Evolutionary conservation across 2,329 filamentous ascomycete genomes (phyloP), one percentile per base, ranked within the genome.

Genomic region (Juglanconis oblonga): DNA sequence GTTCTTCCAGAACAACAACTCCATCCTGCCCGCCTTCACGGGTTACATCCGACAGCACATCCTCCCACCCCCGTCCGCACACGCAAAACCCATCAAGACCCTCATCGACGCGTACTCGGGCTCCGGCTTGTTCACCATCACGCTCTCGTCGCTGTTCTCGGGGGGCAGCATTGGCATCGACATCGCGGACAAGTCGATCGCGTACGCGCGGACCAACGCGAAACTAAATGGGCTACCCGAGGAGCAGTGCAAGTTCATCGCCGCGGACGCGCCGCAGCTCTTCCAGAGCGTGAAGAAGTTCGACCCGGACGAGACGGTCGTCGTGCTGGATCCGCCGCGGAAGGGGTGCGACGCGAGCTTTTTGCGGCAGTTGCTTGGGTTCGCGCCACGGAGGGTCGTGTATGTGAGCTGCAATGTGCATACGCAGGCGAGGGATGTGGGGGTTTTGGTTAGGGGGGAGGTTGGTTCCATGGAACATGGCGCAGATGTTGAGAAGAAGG

Each of bases 1-100:
- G 55, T 99, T 99, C 79, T 99, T 99, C 84, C 95, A 99, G 72
- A 99, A 99, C 82, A 99, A 99, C 83, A 98, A 98, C 80, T 96
- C 92, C 58, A 98, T 99, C 75, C 87, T 99, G 31, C 87, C 91
- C 35, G 77, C 80, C 14, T 96, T 98, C 76, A 96, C 92, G 13
- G 82, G 86, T 66, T 97, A 96, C 78, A 91, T 98, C 72, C 90
- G 92, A 64, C 81, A 89, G 42, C 85, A 89, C 73, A 90, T 94
- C 69, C 80, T 93, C 2, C 87, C 87, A 0, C 76, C 69, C 35
- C 59, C 68, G 38, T 67, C 72, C 54, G 67, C 67, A 59, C 55
- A 61, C 61, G 65, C 61, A 62, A 73, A 74, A 49, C 75, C 76
- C 55, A 87, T 97, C 75, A 90, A 88, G 67, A 92, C 96, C 77